A percentile compares a stretch with the other conserved stretches of the same genome.
These are phyloP conservation scores for Rostrohypoxylon terebratum DNA, from an alignment of 495 filamentous ascomycete species.

Conservation along the genomic window DNA sequence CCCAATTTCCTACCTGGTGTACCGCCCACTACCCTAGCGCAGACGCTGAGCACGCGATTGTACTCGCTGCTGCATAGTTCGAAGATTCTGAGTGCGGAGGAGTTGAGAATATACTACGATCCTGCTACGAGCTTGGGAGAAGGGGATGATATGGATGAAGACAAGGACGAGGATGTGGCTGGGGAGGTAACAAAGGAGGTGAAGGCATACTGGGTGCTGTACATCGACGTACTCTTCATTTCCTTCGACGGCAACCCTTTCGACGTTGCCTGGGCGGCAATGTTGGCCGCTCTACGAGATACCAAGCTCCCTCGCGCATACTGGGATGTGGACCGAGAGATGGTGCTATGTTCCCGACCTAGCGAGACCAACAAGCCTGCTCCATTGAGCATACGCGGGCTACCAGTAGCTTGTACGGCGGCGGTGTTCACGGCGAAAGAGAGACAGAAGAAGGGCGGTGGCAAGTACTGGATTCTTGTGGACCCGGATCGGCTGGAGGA, in stretches of 20 bases:
- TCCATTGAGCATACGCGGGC: constrained; percentile 63
- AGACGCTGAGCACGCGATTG: constrained; percentile 82
- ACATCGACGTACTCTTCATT: constrained; percentile 91
- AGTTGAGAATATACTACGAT: constrained; percentile 77
- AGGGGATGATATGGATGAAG: constrained; percentile 53
- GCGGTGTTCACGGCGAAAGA: constrained; percentile 78
- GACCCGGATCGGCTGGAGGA: constrained; percentile 95
- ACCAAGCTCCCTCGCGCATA: constrained; percentile 82
- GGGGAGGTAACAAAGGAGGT: constrained; percentile 60
- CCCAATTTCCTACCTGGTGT: constrained; percentile 85
- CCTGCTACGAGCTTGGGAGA: constrained; percentile 46
- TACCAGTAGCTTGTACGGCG: constrained; percentile 79
- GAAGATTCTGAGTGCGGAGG: constrained; percentile 68
- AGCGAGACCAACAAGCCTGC: constrained; percentile 55
- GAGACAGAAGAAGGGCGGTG: constrained; percentile 60
- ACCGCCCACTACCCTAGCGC: constrained; percentile 81
- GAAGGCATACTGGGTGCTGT: constrained; percentile 92
- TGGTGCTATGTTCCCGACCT: constrained; percentile 76
- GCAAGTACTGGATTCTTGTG: constrained; percentile 77
- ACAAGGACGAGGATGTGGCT: constrained; percentile 48
- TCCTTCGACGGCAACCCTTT: constrained; percentile 91
- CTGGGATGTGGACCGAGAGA: constrained; percentile 87
- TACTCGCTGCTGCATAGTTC: constrained; percentile 77
- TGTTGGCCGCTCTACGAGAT: constrained; percentile 83
- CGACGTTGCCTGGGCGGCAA: constrained; percentile 86